A percentile compares a stretch with the other conserved stretches of the same genome.
Evolutionary conservation across 331 rosid genomes (phyloP).

Genomic region (Acacia concinna): DNA sequence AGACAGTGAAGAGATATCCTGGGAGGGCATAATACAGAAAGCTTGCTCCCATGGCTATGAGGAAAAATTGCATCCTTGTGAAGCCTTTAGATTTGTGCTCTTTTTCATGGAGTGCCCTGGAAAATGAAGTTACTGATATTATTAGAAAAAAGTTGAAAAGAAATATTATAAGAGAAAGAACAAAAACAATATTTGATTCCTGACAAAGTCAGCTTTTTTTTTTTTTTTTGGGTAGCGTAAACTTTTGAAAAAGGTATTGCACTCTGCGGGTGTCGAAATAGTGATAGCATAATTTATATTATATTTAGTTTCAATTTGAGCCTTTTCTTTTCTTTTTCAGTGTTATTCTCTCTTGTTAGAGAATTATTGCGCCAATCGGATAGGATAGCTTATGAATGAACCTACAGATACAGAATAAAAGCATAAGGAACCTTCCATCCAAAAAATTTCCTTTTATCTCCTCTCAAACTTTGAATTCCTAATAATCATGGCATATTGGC

Average conservation of each 20-base stretch:
- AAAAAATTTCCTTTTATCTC: not conserved
- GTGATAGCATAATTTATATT: conserved; percentile 6
- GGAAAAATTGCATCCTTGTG: conserved; percentile 80
- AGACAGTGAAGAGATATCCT: conserved; percentile 73
- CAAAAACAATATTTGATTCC: not conserved
- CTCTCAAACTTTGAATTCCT: conserved; percentile 11
- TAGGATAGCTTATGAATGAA: conserved; percentile 32
- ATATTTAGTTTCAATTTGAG: conserved; percentile 24
- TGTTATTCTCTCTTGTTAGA: conserved; percentile 21
- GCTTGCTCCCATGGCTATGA: conserved; percentile 72
- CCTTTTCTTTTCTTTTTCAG: conserved; percentile 13
- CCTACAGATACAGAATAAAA: conserved; percentile 21
- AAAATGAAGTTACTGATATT: conserved; percentile 15
- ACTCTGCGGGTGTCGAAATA: conserved; percentile 28
- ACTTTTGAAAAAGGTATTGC: conserved; percentile 32
- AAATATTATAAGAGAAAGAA: not conserved
- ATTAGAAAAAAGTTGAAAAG: conserved; percentile 23
- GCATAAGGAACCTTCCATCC: not conserved
- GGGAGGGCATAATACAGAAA: conserved; percentile 84
- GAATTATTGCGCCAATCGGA: conserved; percentile 40
- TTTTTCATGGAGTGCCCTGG: conserved; percentile 96
- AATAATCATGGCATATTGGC: conserved; percentile 29
- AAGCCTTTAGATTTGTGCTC: conserved; percentile 59
- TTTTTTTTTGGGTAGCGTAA: not conserved
- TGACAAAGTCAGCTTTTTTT: not conserved